Evolutionary conservation across 441 rosid genomes (phyloP), one percentile per base, ranked within the genome.

Genomic region (Melianthus villosus): DNA sequence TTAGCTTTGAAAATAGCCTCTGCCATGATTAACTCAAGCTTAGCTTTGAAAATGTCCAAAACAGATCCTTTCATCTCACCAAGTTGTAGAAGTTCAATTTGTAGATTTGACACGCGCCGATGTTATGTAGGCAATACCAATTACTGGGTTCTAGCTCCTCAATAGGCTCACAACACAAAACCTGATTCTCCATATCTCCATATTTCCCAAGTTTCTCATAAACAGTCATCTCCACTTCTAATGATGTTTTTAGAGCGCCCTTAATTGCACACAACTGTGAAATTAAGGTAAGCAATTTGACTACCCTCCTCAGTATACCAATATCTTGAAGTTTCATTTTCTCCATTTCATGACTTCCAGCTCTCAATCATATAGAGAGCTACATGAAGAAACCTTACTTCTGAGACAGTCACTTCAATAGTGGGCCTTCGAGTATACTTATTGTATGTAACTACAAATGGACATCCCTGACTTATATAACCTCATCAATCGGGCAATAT

Each of bases 281-380:
- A 69, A 91, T 82, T 23, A 75, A 64, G 19, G 70, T 62, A 25
- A 91, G 91, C 96, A 94, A 91, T 60, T 82, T 85, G 18, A 75
- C 99, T 29, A 96, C 91, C 60, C 82, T 91, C 71, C 93, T 76
- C 53, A 91, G 64, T 54, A 91, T 75, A 45, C 96, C 99, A 56
- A 84, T 79, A 67, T 79, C 93, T 22, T 80, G 79, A 59, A 85
- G 68, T 64, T 85, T 94, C 62, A 96, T 67, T 67, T 91, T 91
- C 67, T 91, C 99, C 96, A 91, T 82, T 25, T 91, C 96, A 79
- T 91, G 94, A 59, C 94, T 91, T 94, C 99, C 85, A 51, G 99
- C 96, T 72, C 96, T 85, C 99, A 29, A 94, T 76, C 50, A 54
- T 64, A 56, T 91, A 91, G 62, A 85, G 82, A 68, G 85, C 73